These are phyloP conservation scores for Penicillium sp. DNA, from an alignment of 2,329 filamentous ascomycete genomes.

Conservation along the genomic window DNA sequence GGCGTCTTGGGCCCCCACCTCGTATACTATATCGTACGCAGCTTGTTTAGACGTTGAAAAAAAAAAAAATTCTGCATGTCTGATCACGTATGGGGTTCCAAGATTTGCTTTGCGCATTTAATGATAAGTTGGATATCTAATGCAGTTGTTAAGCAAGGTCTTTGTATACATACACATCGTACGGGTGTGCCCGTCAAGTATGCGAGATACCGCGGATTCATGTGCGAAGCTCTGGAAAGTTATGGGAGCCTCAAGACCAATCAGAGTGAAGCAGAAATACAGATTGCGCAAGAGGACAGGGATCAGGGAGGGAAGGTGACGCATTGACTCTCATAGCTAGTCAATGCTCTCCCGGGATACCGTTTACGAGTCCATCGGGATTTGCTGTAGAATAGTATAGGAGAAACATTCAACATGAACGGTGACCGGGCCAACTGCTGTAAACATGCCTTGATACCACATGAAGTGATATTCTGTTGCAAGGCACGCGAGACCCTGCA, in stretches of 20 bases:
- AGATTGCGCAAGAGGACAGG: slow-evolving; percentile 11
- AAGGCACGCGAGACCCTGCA: slow-evolving; percentile 25
- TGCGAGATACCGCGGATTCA: slow-evolving; percentile 24
- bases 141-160: background rate
- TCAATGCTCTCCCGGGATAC: slow-evolving; percentile 1
- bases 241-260: slow-evolving; percentile 8
- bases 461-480: slow-evolving; percentile 3
- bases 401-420: background rate
- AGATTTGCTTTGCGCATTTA: background rate
- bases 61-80: background rate
- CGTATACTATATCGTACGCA: background rate
- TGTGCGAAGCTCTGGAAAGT: slow-evolving; percentile 16
- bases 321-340: slow-evolving; percentile 9
- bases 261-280: background rate
- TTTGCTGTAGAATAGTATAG: background rate
- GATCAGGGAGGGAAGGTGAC: slow-evolving; percentile 13
- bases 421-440: background rate
- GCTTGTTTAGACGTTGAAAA: background rate
- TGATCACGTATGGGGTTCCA: background rate
- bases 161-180: background rate
- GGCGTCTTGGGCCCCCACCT: background rate
- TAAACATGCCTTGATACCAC: background rate
- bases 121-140: background rate
- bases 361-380: background rate
- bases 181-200: slow-evolving; percentile 21